Percentiles rank a stretch among this genome's conserved stretches.
These are phyloP conservation scores for Dactylellina sp. DNA, from an alignment of 2,329 filamentous ascomycete genomes.

Conservation along the genomic window DNA sequence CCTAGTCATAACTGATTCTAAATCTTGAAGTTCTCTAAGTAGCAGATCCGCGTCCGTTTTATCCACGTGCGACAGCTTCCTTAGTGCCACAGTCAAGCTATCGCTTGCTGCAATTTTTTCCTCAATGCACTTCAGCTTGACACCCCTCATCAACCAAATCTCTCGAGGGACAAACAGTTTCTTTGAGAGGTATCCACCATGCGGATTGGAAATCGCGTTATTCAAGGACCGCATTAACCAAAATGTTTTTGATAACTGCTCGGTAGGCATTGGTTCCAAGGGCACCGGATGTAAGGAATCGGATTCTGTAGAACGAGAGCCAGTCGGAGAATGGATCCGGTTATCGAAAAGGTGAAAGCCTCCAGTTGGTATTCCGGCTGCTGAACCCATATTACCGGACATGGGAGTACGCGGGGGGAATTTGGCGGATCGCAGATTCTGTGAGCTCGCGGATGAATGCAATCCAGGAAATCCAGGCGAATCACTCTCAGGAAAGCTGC, in stretches of 20 bases:
- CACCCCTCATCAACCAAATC: constrained; percentile 91
- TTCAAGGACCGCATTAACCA: constrained; percentile 97
- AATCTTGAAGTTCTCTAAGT: constrained; percentile 89
- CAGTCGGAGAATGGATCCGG: constrained; percentile 76
- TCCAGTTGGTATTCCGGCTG: constrained; percentile 73
- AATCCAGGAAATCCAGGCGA: constrained; percentile 38
- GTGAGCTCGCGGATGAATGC: constrained; percentile 53
- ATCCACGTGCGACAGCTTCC: constrained; percentile 85
- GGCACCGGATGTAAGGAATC: constrained; percentile 78
- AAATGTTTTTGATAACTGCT: constrained; percentile 90
- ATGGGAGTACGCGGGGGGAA: constrained; percentile 53
- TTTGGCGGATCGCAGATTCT: constrained; percentile 50
- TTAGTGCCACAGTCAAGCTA: constrained; percentile 84
- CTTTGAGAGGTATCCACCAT: constrained; percentile 90
- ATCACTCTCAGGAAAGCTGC: constrained; percentile 51
- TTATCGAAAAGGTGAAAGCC: constrained; percentile 86
- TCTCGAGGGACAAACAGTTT: constrained; percentile 92
- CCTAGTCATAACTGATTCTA: constrained; percentile 87
- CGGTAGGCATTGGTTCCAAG: constrained; percentile 90
- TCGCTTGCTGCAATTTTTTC: constrained; percentile 96
- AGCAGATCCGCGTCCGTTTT: constrained; percentile 91
- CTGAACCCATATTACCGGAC: constrained; percentile 59
- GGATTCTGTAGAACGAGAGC: constrained; percentile 68
- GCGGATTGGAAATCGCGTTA: constrained; percentile 89
- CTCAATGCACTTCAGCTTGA: constrained; percentile 89